Conservation (phyloP, 305 asterid species). For the Rubia occidens region DNA sequence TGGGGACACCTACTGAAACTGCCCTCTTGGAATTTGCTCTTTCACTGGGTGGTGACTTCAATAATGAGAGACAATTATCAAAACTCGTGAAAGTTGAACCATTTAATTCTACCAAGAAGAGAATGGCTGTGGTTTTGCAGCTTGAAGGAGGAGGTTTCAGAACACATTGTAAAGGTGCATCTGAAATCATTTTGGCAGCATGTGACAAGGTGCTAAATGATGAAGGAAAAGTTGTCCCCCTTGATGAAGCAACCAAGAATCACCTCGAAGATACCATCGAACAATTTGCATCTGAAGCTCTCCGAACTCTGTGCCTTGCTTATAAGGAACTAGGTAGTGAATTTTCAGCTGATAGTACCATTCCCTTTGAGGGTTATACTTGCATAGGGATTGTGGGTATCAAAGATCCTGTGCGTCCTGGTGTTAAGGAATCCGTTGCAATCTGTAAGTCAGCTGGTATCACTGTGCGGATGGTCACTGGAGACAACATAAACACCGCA, state of each 20-base stretch:
- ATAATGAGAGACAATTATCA: slow-evolving; percentile 43
- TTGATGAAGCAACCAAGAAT: slow-evolving; percentile 42
- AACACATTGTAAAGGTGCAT: slow-evolving; percentile 94
- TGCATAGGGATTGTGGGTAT: slow-evolving; percentile 84
- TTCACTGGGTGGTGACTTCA: slow-evolving; percentile 76
- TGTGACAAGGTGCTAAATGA: slow-evolving; percentile 57
- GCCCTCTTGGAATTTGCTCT: slow-evolving; percentile 86
- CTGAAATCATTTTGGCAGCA: slow-evolving; percentile 81
- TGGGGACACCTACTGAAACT: slow-evolving; percentile 89
- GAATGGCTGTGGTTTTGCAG: slow-evolving; percentile 86
- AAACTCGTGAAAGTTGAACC: slow-evolving; percentile 83
- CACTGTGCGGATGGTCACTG: slow-evolving; percentile 85
- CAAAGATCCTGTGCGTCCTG: slow-evolving; percentile 93
- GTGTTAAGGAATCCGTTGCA: slow-evolving; percentile 92
- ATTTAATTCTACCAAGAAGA: slow-evolving; percentile 78
- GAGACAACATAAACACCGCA: slow-evolving; percentile 87
- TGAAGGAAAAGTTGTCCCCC: slow-evolving; percentile 50
- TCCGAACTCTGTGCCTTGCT: slow-evolving; percentile 81
- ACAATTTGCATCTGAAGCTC: slow-evolving; percentile 77
- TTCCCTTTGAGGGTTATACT: slow-evolving; percentile 72
- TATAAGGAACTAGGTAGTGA: slow-evolving; percentile 56
- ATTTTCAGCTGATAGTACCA: slow-evolving; percentile 36
- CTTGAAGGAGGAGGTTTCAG: slow-evolving; percentile 51
- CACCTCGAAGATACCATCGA: slow-evolving; percentile 54
- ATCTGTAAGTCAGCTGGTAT: slow-evolving; percentile 89